Conservation (phyloP, 345 rosid species). For the Eucalyptus regnans region DNA sequence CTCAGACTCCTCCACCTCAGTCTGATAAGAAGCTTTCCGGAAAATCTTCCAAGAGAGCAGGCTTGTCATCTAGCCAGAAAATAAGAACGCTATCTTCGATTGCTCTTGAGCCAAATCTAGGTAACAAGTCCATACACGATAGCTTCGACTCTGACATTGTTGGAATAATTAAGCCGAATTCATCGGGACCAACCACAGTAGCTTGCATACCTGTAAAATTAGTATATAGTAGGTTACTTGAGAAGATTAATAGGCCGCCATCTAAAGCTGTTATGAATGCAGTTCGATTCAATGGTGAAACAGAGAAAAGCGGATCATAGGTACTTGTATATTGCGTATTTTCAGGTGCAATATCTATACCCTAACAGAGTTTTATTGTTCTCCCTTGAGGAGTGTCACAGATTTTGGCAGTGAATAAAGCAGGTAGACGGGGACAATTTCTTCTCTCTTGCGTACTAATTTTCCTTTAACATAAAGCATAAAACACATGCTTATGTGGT, state of each 20-base stretch:
- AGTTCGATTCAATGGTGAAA: slow-evolving; percentile 19
- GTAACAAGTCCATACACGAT: slow-evolving; percentile 16
- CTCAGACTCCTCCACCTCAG: slow-evolving; percentile 27
- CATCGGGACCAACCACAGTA: slow-evolving; percentile 75
- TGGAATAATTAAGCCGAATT: slow-evolving; percentile 54
- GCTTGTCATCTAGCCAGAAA: slow-evolving; percentile 57
- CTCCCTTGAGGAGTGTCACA: neutral
- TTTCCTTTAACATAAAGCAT: neutral
- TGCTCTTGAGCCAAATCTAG: slow-evolving; percentile 36
- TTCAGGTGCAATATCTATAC: neutral
- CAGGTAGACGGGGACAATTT: neutral
- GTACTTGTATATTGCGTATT: neutral
- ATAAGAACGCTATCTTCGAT: slow-evolving; percentile 80
- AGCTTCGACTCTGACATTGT: slow-evolving; percentile 17
- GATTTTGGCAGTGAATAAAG: neutral
- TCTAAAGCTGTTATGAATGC: slow-evolving; percentile 43
- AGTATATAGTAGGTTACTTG: slow-evolving; percentile 93
- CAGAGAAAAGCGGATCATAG: slow-evolving; percentile 26
- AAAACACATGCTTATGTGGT: neutral
- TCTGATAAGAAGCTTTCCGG: slow-evolving; percentile 30
- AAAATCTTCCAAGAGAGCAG: slow-evolving; percentile 43
- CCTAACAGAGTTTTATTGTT: neutral
- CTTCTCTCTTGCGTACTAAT: neutral
- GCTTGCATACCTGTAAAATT: slow-evolving; percentile 94
- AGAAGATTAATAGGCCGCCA: slow-evolving; percentile 96